A percentile compares a stretch with the other conserved stretches of the same genome.
Evolutionary conservation across 192 early-diverging fungal genomes (phyloP).

Genomic region (Dissophora globulifera): DNA sequence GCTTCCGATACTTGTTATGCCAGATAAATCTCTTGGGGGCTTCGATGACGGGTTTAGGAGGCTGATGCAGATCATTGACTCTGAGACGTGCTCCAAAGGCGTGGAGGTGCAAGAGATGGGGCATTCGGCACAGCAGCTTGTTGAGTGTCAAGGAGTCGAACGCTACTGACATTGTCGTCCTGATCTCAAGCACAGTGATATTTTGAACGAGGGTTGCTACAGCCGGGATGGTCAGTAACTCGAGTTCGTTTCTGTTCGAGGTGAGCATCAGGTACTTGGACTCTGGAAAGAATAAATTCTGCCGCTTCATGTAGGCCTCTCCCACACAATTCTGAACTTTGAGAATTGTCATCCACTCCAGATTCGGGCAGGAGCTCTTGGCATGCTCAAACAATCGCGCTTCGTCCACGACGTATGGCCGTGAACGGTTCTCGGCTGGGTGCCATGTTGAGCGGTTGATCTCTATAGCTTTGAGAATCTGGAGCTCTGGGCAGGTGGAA

Average conservation of each 20-base stretch:
- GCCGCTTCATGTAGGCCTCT: not conserved
- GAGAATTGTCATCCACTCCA: too few relatives aligned
- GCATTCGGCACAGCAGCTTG: slow-evolving; percentile 1
- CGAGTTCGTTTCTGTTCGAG: too few relatives aligned
- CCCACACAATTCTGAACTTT: too few relatives aligned
- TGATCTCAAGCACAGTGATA: slow-evolving; percentile 2
- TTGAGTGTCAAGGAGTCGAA: not conserved
- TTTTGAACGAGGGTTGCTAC: not conserved
- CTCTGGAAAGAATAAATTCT: slow-evolving; percentile 4
- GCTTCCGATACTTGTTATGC: not conserved
- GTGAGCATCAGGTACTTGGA: not conserved
- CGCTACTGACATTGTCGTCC: not conserved
- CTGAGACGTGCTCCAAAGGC: not conserved
- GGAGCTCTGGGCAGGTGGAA: slow-evolving; percentile 27
- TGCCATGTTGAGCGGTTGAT: not conserved
- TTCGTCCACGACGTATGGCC: too few relatives aligned
- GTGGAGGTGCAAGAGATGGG: slow-evolving; percentile 3
- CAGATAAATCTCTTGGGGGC: not conserved
- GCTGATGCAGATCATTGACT: not conserved
- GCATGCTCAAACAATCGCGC: not conserved
- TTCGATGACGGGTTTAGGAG: not conserved
- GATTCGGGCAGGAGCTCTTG: not conserved
- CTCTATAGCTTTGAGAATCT: slow-evolving; percentile 1
- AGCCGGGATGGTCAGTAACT: not conserved
- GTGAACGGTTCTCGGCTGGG: too few relatives aligned